Base-by-base conservation (phyloP, 116 monocot species). In the Zostera marina region DNA sequence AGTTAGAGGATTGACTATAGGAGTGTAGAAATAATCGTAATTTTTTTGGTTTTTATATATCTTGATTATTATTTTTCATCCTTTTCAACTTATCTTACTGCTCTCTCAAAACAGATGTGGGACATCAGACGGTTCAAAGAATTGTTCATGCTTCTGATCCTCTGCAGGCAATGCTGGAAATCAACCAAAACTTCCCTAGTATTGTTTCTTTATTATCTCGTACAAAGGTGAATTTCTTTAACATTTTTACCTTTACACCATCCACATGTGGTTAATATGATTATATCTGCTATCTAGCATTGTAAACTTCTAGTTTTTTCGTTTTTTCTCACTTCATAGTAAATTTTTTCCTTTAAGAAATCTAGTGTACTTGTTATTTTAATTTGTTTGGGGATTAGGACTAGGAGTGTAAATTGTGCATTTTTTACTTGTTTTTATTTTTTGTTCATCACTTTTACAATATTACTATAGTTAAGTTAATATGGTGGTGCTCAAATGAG, bases 141-240 rank as follows among this genome's bases (percentile, higher is more conserved):
- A 85, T 94, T 59, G 66, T 94, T 52, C 94, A 94, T 68, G 88
- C 81, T 63, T 94, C 77, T 41, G 88, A 94, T 67, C 94, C 94
- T 14, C 76, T 94, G 66, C 85, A 77, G 52, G 71, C 94, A 47
- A 94, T 94, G 88, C 88, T 84, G 54, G 88, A 94, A 75, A 88
- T 94, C 51, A 94, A 82, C 49, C 94, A 94, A 63, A 94, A 94
- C 62, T 94, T 94, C 62, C 94, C 94, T 8, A 88, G 75, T 59
- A 59, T 94, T 63, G 94, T 94, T 67, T 94, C 94, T 44, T 88
- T 77, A 47, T 79, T 94, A 56, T 94, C 94, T 68, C 84, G 88
- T 38, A 84, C 77, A 79, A 94, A 94, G 81, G 94, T 94, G 41
- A 41, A 32, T 3, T 0, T 32, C 32, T 32, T 32, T 32, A 32